Percentiles rank a stretch among this genome's conserved stretches.
Conservation (phyloP, 441 rosid genomes). For the Mallotus japonicus region DNA sequence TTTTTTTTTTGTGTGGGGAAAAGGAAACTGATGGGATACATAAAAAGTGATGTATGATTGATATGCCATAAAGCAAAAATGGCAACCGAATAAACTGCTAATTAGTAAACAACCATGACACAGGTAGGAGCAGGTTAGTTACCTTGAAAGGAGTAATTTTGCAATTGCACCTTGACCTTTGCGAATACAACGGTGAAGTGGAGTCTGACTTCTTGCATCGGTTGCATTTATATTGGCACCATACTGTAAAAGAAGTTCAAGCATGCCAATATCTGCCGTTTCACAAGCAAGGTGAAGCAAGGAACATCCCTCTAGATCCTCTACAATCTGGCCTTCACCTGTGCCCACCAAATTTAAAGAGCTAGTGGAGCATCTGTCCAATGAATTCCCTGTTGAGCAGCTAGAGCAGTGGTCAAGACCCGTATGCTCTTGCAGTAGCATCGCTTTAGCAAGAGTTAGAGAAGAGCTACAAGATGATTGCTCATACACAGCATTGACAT, state of each 20-base stretch:
- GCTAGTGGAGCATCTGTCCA: slow-evolving; percentile 66
- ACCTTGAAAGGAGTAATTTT: slow-evolving; percentile 89
- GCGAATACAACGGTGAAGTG: slow-evolving; percentile 70
- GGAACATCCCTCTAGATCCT: slow-evolving; percentile 67
- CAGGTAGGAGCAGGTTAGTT: slow-evolving; percentile 21
- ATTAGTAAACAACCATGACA: neutral
- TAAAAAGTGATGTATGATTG: neutral
- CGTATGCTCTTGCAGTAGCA: slow-evolving; percentile 75
- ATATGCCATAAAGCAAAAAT: neutral
- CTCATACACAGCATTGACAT: slow-evolving; percentile 63
- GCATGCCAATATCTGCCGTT: slow-evolving; percentile 91
- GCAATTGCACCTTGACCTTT: slow-evolving; percentile 66
- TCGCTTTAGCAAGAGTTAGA: slow-evolving; percentile 76
- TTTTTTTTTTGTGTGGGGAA: neutral
- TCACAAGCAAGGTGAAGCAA: slow-evolving; percentile 98
- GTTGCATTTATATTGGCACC: slow-evolving; percentile 83
- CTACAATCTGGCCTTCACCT: slow-evolving; percentile 50
- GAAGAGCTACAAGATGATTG: slow-evolving; percentile 60
- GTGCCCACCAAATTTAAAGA: slow-evolving; percentile 48
- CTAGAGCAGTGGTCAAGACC: slow-evolving; percentile 54
- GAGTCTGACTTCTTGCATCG: slow-evolving; percentile 78
- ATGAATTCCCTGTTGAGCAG: slow-evolving; percentile 49
- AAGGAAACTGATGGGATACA: neutral
- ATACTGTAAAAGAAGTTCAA: slow-evolving; percentile 95
- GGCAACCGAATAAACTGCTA: neutral